Evolutionary conservation across 495 filamentous ascomycete genomes (phyloP), one percentile per base, ranked within the genome.

Genomic region (Aspergillus affinis): DNA sequence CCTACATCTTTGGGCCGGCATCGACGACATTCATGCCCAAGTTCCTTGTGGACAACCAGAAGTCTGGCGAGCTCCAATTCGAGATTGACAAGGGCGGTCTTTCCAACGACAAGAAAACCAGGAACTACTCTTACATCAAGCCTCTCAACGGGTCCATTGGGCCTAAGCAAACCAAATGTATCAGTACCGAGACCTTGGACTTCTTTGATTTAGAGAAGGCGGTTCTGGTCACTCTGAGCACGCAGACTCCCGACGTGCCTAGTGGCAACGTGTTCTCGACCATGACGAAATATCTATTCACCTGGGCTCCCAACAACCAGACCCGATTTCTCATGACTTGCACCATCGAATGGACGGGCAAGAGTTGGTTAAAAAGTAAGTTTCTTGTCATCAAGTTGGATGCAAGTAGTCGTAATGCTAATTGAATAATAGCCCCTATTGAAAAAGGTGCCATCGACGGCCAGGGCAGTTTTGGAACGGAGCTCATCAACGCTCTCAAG

Each of bases 311-410:
- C 29, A 86, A 84, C 56, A 95, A 95, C 63, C 77, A 86, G 23
- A 99, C 95, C 0, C 83, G 90, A 32, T 75, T 99, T 27, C 80
- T 93, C 26, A 86, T 91, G 72, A 96, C 86, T 58, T 97, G 90
- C 72, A 87, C 87, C 0, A 90, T 98, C 51, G 94, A 98, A 68
- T 99, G 94, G 94, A 86, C 89, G 0, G 93, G 94, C 56, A 99
- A 99, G 80, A 96, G 91, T 76, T 99, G 95, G 94, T 71, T 98
- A 45, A 98, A 96, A 79, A 91, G 93, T 97, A 83, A 68, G 77
- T 61, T 29, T 29, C 3, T 59, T 41, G 48, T 69, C 48, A 72
- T 44, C 15, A 36, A 10, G 41, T 27, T 6, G 6, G n/a, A 3
- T 48, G 9, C 8, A 20, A 51, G 58, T 6, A 51, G 18, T 41